Percentiles rank a stretch among this genome's conserved stretches.
Evolutionary conservation across 2,329 filamentous ascomycete genomes (phyloP).

Genomic region (Microdochium paspali): DNA sequence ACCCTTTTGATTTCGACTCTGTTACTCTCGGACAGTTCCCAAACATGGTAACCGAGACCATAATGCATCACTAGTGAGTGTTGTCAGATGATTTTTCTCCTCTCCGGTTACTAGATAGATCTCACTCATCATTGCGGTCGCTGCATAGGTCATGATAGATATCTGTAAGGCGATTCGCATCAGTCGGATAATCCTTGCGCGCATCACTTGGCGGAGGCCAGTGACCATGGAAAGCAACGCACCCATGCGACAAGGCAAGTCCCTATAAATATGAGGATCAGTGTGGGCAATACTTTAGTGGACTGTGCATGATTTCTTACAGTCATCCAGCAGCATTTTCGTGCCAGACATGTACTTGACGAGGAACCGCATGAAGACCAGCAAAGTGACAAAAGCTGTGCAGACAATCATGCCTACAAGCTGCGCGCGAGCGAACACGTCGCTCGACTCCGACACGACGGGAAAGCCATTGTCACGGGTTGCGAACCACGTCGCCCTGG

Average conservation of each 20-base stretch:
- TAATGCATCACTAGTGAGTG: constrained; percentile 9
- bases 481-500: not conserved
- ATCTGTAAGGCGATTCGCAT: not conserved
- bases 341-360: constrained; percentile 6
- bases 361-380: constrained; percentile 8
- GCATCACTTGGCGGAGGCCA: not conserved
- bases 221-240: not conserved
- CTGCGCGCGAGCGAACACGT: not conserved
- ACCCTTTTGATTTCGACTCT: constrained; percentile 9
- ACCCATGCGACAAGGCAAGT: constrained; percentile 8
- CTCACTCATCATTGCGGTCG: constrained; percentile 4
- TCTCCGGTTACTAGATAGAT: too few relatives aligned
- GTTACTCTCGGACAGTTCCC: constrained; percentile 10
- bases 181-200: not conserved
- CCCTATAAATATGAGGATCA: constrained; percentile 1
- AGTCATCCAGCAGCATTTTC: constrained; percentile 4
- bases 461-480: not conserved
- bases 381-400: constrained; percentile 4
- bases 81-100: too few relatives aligned
- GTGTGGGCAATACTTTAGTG: not conserved
- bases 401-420: constrained; percentile 7
- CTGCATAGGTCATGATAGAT: not conserved
- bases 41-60: constrained; percentile 12
- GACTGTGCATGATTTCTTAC: not conserved
- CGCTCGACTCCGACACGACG: not conserved